A percentile compares a stretch with the other conserved stretches of the same genome.
phyloP scores from a whole-genome alignment of 371 early-diverging fungal genomes.

The Gilbertella persicaria region DNA sequence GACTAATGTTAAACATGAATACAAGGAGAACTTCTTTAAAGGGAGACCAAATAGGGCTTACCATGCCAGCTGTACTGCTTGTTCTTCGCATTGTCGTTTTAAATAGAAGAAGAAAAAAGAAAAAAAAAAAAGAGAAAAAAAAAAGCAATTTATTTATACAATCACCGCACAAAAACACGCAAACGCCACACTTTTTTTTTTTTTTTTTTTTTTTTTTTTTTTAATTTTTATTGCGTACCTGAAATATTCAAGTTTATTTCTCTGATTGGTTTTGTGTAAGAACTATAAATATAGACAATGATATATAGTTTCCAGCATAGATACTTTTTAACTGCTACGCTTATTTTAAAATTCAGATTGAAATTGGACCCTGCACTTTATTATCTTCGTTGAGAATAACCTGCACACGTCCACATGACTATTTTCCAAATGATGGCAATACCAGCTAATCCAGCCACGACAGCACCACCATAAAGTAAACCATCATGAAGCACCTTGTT shows the following conservation, averaged over 20 bases:
- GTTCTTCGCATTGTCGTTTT: background rate
- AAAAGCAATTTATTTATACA: background rate
- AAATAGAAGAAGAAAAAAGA: background rate
- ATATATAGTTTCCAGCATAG: too few species aligned
- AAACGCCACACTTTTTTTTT: background rate
- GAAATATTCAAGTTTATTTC: background rate
- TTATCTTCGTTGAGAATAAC: slow-evolving; percentile 17
- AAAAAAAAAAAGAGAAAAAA: background rate
- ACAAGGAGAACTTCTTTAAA: too few species aligned
- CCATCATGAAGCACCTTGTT: slow-evolving; percentile 32
- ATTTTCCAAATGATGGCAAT: slow-evolving; percentile 30
- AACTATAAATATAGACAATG: too few species aligned
- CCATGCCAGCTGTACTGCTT: background rate
- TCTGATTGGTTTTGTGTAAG: background rate
- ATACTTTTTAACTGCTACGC: too few species aligned
- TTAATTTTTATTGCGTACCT: too few species aligned
- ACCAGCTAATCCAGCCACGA: slow-evolving; percentile 30
- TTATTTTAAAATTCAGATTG: too few species aligned
- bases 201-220: background rate
- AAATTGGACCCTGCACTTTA: background rate
- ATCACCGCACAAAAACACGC: background rate
- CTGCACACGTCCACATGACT: slow-evolving; percentile 35
- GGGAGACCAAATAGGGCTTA: background rate
- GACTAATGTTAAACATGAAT: slow-evolving; percentile 19
- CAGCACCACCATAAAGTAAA: slow-evolving; percentile 40